Evolutionary conservation across 2,329 filamentous ascomycete species (phyloP), one percentile per base, ranked within the genome.

Genomic region (Colletotrichum incanum): DNA sequence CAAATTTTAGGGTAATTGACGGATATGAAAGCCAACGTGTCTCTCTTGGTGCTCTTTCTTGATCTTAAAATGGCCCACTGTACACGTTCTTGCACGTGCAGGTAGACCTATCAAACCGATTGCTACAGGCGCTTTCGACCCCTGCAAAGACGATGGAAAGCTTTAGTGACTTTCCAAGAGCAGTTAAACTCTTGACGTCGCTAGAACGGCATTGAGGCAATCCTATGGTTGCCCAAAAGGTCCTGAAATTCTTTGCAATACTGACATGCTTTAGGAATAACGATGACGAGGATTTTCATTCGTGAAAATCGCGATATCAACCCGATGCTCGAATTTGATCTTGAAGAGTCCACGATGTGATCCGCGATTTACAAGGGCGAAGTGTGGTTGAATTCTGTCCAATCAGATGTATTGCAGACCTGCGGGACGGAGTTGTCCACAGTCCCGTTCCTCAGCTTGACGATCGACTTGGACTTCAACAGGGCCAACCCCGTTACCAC

Each of bases 351-450:
- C 39, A 7, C 23, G 28, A 39, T 39, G 52, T 65, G 41, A 58
- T 58, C 16, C 9, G 12, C 16, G 9, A 39, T 12, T 9, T 59
- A 65, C 28, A 59, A 59, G 49, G 50, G 28, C 37, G 50, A 56
- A 39, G 50, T 59, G 39, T 59, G n/a, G 52, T 65, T 50, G 20
- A 23, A 43, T 8, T 31, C n/a, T 12, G 3, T 20, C 67, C 50
- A 65, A 69, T 65, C 2, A 65, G 23, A 20, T 23, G n/a, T 11
- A 43, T 9, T 43, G 60, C 43, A 23, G 31, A 58, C 34, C 34
- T 69, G 67, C 67, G 67, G 67, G 23, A 60, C 64, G 60, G 60
- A 69, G 31, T 47, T 58, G 26, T 68, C 65, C 65, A 59, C 59
- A 63, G 65, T 64, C 65, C 65, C 65, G 54, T 49, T 31, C 23